Percentiles rank a stretch among this genome's conserved stretches.
phyloP scores from a whole-genome alignment of 495 filamentous ascomycete genomes.

The Letharia columbiana region DNA sequence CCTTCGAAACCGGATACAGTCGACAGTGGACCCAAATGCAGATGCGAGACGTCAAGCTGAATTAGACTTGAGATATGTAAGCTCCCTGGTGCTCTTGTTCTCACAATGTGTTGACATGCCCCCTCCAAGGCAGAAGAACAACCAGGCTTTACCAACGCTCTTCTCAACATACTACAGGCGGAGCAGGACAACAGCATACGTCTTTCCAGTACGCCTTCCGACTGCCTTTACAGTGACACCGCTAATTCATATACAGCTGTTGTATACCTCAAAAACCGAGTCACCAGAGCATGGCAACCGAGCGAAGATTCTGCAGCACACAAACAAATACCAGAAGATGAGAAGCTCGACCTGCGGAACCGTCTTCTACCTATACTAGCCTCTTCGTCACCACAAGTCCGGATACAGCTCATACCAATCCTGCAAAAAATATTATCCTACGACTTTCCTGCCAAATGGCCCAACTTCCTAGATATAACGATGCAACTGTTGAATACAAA shows the following conservation, averaged over 20 bases:
- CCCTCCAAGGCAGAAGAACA: constrained; percentile 73
- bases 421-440: constrained; percentile 91
- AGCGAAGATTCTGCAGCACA: constrained; percentile 55
- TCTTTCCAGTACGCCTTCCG: constrained; percentile 63
- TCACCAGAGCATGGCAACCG: constrained; percentile 79
- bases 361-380: constrained; percentile 83
- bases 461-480: constrained; percentile 83
- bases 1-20: constrained; percentile 78
- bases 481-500: constrained; percentile 75
- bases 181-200: constrained; percentile 78
- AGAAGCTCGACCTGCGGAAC: constrained; percentile 79
- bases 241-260: constrained; percentile 53
- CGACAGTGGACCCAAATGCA: constrained; percentile 78
- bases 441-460: constrained; percentile 93
- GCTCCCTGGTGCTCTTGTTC: constrained; percentile 21
- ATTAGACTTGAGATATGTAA: constrained; percentile 86
- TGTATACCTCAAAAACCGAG: constrained; percentile 95
- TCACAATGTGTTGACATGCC: constrained; percentile 10
- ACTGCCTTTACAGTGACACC: constrained; percentile 12
- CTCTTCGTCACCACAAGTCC: constrained; percentile 66
- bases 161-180: constrained; percentile 79
- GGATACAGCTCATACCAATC: constrained; percentile 82
- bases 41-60: constrained; percentile 80
- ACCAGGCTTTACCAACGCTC: constrained; percentile 79
- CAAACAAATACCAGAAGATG: constrained; percentile 72